Percentiles rank a stretch among this genome's conserved stretches.
phyloP scores from a whole-genome alignment of 1,284 basidiomycete species.

The Laetiporus sulphureus region DNA sequence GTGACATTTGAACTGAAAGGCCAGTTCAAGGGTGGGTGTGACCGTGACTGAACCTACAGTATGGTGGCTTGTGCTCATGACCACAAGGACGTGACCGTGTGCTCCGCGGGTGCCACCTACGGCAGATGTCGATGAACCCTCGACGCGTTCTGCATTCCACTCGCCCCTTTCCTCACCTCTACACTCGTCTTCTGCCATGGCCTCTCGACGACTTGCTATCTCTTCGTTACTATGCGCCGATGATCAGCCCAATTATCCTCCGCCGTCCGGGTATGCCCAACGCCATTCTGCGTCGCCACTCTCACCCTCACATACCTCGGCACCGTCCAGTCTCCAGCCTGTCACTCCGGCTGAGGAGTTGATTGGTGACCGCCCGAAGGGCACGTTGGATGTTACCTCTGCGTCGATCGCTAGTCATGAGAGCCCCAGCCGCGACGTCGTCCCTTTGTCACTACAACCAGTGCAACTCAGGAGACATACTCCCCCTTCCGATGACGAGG shows the following conservation, averaged over 20 bases:
- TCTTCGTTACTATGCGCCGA: constrained; percentile 63
- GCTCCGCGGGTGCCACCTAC: background rate
- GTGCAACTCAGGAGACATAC: constrained; percentile 17
- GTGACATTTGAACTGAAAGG: too few species aligned
- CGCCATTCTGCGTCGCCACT: too few species aligned
- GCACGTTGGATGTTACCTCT: too few species aligned
- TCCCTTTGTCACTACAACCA: constrained; percentile 19
- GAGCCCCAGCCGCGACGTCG: constrained; percentile 16
- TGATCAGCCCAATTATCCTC: constrained; percentile 19
- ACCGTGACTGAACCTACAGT: too few species aligned
- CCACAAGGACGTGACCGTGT: background rate
- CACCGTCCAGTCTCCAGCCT: background rate
- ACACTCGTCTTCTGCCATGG: constrained; percentile 33
- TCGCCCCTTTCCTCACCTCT: constrained; percentile 3
- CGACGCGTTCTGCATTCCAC: background rate
- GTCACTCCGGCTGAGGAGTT: constrained; percentile 4
- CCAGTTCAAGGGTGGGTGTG: too few species aligned
- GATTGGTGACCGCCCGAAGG: too few species aligned
- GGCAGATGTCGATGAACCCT: too few species aligned
- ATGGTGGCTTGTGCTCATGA: background rate
- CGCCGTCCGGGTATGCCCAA: background rate
- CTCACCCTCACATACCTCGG: too few species aligned
- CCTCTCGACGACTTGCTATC: constrained; percentile 61
- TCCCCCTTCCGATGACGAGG: constrained; percentile 13
- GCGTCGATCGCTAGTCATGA: too few species aligned